Conservation (phyloP, 2,329 filamentous ascomycete genomes). For the Samsoniella hepiali region DNA sequence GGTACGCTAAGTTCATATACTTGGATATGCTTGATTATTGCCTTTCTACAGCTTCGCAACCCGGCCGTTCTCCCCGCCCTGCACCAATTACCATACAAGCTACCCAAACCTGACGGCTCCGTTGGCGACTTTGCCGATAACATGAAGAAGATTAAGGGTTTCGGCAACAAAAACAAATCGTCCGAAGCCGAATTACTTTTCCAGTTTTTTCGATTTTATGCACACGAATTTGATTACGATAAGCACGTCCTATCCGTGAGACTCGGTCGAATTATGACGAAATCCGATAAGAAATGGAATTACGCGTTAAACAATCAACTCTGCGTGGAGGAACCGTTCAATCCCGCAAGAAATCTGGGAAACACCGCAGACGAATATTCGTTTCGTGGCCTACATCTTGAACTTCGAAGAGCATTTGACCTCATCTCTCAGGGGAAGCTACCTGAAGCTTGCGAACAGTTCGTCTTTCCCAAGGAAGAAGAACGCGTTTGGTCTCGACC, state of each 20-base stretch:
- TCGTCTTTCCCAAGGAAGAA: constrained; percentile 82
- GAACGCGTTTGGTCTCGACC: constrained; percentile 58
- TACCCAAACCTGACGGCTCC: constrained; percentile 58
- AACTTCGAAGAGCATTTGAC: constrained; percentile 85
- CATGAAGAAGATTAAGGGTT: constrained; percentile 68
- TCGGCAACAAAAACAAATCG: constrained; percentile 76
- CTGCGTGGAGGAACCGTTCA: constrained; percentile 97
- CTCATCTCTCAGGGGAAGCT: constrained; percentile 75
- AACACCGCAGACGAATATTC: constrained; percentile 96
- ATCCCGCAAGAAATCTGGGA: constrained; percentile 79
- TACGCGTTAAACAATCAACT: constrained; percentile 75
- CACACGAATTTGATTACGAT: constrained; percentile 88
- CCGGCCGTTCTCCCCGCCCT: constrained; percentile 82
- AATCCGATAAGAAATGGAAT: constrained; percentile 87
- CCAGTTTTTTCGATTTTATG: constrained; percentile 92
- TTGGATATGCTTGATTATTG: constrained; percentile 98
- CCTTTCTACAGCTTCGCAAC: constrained; percentile 84
- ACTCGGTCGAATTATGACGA: constrained; percentile 72
- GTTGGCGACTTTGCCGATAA: constrained; percentile 84
- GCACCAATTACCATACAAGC: constrained; percentile 60
- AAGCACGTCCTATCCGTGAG: constrained; percentile 81
- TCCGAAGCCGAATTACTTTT: constrained; percentile 84
- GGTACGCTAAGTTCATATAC: constrained; percentile 97
- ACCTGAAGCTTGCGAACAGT: constrained; percentile 81
- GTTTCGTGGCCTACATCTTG: constrained; percentile 84